These are phyloP conservation scores for Psilocybe sp. DNA, from an alignment of 768 basidiomycete species.

Conservation along the genomic window DNA sequence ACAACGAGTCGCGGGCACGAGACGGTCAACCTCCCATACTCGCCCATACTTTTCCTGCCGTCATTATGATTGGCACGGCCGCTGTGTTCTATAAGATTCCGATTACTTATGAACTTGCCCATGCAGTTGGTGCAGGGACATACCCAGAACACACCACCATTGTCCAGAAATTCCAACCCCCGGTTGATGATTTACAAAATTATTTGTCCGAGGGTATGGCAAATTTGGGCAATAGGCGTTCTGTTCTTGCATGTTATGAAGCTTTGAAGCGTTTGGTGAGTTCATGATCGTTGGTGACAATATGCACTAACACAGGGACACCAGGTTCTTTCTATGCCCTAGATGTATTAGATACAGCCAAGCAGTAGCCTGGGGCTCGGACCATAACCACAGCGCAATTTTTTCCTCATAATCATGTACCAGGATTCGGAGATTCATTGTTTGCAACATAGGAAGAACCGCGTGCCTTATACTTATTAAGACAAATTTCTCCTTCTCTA, in stretches of 20 bases:
- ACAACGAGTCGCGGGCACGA: slow-evolving; percentile 15
- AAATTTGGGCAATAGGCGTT: slow-evolving; percentile 19
- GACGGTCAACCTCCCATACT: slow-evolving; percentile 13
- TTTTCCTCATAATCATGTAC: too few species aligned
- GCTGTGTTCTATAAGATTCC: slow-evolving; percentile 24
- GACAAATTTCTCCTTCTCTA: too few species aligned
- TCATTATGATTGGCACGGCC: slow-evolving; percentile 25
- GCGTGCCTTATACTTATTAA: too few species aligned
- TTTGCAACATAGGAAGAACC: too few species aligned
- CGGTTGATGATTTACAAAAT: slow-evolving; percentile 8
- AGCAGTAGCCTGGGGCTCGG: too few species aligned
- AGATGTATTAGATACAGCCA: too few species aligned
- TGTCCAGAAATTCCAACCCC: slow-evolving; percentile 15
- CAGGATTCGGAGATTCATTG: too few species aligned
- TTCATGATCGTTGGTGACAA: too few species aligned
- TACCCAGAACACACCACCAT: slow-evolving; percentile 16
- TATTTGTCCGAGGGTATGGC: slow-evolving; percentile 20
- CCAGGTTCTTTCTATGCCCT: too few species aligned
- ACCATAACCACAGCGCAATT: too few species aligned
- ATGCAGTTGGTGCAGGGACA: slow-evolving; percentile 6
- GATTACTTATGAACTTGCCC: slow-evolving; percentile 10
- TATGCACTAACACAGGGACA: too few species aligned
- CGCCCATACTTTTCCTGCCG: slow-evolving; percentile 19
- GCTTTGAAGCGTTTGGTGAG: too few species aligned
- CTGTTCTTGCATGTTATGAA: slow-evolving; percentile 21